phyloP scores from a whole-genome alignment of 2,329 filamentous ascomycete genomes.

The Sodiomyces alkalinus region DNA sequence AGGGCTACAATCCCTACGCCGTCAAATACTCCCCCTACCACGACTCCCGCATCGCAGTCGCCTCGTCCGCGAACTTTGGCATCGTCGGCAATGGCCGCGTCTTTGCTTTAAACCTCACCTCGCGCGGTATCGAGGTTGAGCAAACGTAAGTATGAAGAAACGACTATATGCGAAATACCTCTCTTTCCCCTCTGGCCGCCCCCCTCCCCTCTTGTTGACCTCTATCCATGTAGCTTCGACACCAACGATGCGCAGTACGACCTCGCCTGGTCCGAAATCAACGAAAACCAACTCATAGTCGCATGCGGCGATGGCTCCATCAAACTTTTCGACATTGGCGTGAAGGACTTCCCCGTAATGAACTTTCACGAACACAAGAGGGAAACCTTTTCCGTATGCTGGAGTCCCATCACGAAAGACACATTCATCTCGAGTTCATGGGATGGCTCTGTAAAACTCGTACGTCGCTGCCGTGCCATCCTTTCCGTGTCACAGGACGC shows the following conservation, averaged over 20 bases:
- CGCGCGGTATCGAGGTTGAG: constrained; percentile 69
- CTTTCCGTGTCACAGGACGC: no score
- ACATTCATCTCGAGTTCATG: constrained; percentile 84
- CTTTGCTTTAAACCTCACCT: constrained; percentile 69
- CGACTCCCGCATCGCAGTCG: constrained; percentile 84
- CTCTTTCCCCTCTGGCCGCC: background rate
- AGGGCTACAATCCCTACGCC: constrained; percentile 89
- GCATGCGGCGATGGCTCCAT: constrained; percentile 88
- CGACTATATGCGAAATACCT: no score
- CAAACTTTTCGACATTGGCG: constrained; percentile 78
- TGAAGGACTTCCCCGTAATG: constrained; percentile 74
- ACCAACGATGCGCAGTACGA: constrained; percentile 97
- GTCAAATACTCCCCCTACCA: constrained; percentile 99
- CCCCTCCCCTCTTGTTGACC: no score
- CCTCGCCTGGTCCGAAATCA: constrained; percentile 84
- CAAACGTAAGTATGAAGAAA: constrained; percentile 66
- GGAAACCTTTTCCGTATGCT: constrained; percentile 83
- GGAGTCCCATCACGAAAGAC: constrained; percentile 85
- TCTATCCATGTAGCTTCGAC: constrained; percentile 58
- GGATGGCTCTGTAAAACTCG: constrained; percentile 91
- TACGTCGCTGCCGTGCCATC: constrained; percentile 22
- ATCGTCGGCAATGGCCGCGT: constrained; percentile 91
- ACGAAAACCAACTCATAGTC: constrained; percentile 85
- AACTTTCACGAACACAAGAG: constrained; percentile 88
- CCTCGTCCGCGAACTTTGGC: constrained; percentile 85